Percentiles rank a stretch among this genome's conserved stretches.
These are phyloP conservation scores for Punica granatum DNA, from an alignment of 345 rosid genomes.

Conservation along the genomic window DNA sequence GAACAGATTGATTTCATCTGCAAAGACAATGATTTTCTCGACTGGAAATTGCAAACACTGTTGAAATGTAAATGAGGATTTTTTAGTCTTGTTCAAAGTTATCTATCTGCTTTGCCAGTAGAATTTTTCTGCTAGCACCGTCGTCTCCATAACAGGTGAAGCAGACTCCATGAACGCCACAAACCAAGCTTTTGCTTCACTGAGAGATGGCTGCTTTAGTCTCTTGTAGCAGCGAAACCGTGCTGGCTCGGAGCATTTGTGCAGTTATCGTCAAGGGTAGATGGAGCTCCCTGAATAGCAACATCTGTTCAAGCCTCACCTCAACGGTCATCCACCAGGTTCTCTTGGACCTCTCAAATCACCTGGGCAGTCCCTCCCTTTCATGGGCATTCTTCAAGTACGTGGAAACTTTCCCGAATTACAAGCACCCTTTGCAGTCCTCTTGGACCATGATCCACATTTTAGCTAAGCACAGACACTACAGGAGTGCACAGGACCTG, in stretches of 20 bases:
- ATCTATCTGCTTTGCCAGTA: no score
- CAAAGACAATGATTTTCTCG: no score
- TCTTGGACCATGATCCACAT: conserved; percentile 79
- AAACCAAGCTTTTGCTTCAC: background rate
- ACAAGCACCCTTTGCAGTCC: conserved; percentile 53
- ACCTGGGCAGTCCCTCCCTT: conserved; percentile 29
- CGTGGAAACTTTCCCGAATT: conserved; percentile 39
- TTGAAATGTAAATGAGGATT: no score
- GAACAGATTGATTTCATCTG: no score
- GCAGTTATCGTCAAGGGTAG: conserved; percentile 53
- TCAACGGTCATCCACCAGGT: conserved; percentile 39
- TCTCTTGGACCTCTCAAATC: conserved; percentile 38
- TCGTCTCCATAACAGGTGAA: background rate
- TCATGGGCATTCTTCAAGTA: conserved; percentile 56
- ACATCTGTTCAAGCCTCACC: conserved; percentile 28
- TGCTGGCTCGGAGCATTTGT: conserved; percentile 38
- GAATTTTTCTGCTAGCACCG: background rate
- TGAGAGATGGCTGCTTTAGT: conserved; percentile 4
- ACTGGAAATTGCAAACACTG: no score
- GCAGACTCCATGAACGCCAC: background rate
- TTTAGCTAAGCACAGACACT: conserved; percentile 55
- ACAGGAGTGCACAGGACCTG: conserved; percentile 66
- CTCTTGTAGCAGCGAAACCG: conserved; percentile 20
- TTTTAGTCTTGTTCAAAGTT: no score
- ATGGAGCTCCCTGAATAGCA: conserved; percentile 46